Evolutionary conservation across 306 rosid species (phyloP).

Genomic region (Cucurbita moschata): DNA sequence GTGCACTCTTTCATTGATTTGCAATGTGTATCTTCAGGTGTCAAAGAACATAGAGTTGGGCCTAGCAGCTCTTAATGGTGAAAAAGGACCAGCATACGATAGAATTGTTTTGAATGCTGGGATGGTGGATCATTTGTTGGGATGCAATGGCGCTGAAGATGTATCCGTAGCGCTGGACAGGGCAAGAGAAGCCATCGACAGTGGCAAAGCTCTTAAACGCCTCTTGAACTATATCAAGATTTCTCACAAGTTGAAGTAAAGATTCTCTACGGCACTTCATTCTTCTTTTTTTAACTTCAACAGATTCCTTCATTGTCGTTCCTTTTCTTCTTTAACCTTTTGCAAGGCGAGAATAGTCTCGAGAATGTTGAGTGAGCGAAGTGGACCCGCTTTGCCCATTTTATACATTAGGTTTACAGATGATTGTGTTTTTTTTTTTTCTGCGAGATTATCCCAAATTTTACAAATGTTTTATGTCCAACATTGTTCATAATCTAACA

Average conservation of each 20-base stretch:
- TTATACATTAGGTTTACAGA: not conserved
- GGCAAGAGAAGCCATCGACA: conserved; percentile 89
- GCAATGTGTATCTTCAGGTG: conserved; percentile 21
- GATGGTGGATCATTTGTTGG: conserved; percentile 84
- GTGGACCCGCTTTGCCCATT: not conserved
- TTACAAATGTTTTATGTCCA: too few species aligned
- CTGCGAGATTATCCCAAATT: too few species aligned
- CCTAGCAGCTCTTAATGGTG: conserved; percentile 64
- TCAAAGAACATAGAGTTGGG: conserved; percentile 81
- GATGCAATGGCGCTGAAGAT: conserved; percentile 83
- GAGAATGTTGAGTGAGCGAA: not conserved
- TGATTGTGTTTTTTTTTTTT: not conserved
- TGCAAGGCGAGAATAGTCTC: not conserved
- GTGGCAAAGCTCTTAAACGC: conserved; percentile 74
- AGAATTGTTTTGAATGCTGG: conserved; percentile 86
- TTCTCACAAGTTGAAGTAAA: conserved; percentile 30
- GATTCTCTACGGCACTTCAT: not conserved
- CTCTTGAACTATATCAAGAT: conserved; percentile 62
- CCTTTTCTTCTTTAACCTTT: not conserved
- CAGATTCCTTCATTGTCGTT: not conserved
- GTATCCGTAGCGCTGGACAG: conserved; percentile 56
- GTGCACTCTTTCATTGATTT: too few species aligned
- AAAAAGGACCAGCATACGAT: conserved; percentile 89
- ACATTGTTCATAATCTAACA: too few species aligned
- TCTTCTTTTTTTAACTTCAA: not conserved